A percentile compares a stretch with the other conserved stretches of the same genome.
These are phyloP conservation scores for Pulveroboletus sp. DNA, from an alignment of 768 basidiomycete species.

Conservation along the genomic window DNA sequence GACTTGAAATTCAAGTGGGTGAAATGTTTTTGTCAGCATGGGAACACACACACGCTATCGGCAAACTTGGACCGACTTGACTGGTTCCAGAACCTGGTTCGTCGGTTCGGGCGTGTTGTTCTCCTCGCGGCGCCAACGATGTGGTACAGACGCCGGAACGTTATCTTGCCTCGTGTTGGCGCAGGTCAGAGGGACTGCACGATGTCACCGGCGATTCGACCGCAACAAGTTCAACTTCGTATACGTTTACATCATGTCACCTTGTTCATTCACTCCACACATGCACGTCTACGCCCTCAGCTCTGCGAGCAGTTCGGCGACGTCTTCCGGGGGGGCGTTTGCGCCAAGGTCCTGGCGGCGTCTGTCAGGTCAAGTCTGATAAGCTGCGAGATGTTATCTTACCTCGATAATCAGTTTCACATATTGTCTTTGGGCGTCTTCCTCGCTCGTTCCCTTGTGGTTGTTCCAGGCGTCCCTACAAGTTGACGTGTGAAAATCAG, in stretches of 20 bases:
- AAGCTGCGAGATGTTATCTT: slow-evolving; percentile 15
- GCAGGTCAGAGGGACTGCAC: not conserved
- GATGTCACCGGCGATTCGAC: too few relatives aligned
- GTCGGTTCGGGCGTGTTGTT: not conserved
- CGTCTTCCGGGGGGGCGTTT: slow-evolving; percentile 39
- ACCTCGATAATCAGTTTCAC: slow-evolving; percentile 74
- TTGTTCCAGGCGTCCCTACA: slow-evolving; percentile 83
- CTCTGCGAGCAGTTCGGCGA: slow-evolving; percentile 54
- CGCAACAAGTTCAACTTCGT: too few relatives aligned
- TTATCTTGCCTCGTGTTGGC: slow-evolving; percentile 29
- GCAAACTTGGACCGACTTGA: slow-evolving; percentile 6
- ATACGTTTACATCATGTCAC: slow-evolving; percentile 1
- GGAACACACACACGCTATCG: slow-evolving; percentile 4
- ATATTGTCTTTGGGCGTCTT: slow-evolving; percentile 71
- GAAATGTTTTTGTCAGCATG: not conserved
- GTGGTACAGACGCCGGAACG: slow-evolving; percentile 27
- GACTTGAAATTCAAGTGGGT: not conserved
- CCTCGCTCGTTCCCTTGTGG: slow-evolving; percentile 68
- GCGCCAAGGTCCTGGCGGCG: slow-evolving; percentile 53
- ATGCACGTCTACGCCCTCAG: slow-evolving; percentile 46
- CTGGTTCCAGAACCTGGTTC: slow-evolving; percentile 5
- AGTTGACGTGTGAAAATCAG: not conserved
- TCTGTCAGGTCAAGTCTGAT: not conserved
- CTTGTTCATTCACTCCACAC: slow-evolving; percentile 1
- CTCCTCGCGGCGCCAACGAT: slow-evolving; percentile 12